Base-by-base conservation (phyloP, 2,329 filamentous ascomycete species). In the Ophiostoma himal-ulmi region DNA sequence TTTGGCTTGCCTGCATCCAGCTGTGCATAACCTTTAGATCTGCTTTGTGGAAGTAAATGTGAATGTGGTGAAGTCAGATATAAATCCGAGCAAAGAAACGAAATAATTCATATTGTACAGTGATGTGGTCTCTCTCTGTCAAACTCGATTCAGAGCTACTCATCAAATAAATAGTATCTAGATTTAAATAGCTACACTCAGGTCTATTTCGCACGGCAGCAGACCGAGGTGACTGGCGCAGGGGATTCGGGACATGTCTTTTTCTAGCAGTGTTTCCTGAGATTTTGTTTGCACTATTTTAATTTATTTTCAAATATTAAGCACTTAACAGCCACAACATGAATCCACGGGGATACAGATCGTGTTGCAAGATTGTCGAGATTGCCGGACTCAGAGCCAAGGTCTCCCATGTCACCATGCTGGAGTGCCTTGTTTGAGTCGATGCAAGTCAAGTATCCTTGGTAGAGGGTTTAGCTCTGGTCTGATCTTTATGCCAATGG, bases 311-410 rank as follows among this genome's bases (percentile, higher is more conserved):
- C 5, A 48, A 48, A 20, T 7, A 8, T 44, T 48, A 20, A 48
- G 44, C 5, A 20, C 22, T n/a, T n/a, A 57, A 10, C 22, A 48
- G 1, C n/a, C 52, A 26, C 52, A 57, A 26, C 14, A 62, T 62
- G 26, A 26, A 26, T 57, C 52, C 7, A 57, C 2, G 22, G 57
- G 57, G 57, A 62, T 26, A 34, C 26, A 62, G 26, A 62, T 62
- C 57, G 22, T 26, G 26, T 62, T 34, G 26, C 26, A 34, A 34
- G 57, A 62, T 62, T 62, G 57, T 62, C 57, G 57, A 62, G 57
- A 62, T 62, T 62, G 57, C 26, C 57, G 26, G 26, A 34, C 26
- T 62, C 11, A 62, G 57, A 60, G 26, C 57, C 57, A 60, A 60
- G 57, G 57, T 60, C 26, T 20, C 57, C 22, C 57, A 34, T 34